A percentile compares a stretch with the other conserved stretches of the same genome.
These are phyloP conservation scores for Bassia scoparia DNA, from an alignment of 148 eudicot species.

Conservation along the genomic window DNA sequence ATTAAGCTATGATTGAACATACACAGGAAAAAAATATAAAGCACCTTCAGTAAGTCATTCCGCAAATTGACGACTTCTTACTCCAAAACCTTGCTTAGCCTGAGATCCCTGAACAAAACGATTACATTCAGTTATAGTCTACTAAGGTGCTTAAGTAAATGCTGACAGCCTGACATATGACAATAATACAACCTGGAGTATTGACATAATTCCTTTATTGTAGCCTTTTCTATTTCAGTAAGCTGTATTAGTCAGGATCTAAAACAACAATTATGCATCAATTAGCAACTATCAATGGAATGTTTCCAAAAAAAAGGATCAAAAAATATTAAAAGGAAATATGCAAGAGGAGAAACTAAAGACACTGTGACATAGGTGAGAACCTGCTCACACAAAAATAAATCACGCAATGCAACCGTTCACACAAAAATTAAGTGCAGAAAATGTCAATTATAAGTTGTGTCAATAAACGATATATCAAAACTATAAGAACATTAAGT, in stretches of 20 bases:
- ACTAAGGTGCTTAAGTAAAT: neutral
- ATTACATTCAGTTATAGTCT: neutral
- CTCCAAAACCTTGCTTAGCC: slow-evolving; percentile 76
- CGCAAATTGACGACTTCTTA: slow-evolving; percentile 83
- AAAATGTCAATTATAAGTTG: too few relatives aligned
- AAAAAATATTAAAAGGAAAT: neutral
- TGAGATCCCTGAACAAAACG: slow-evolving; percentile 63
- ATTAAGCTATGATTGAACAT: neutral
- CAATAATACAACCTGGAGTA: slow-evolving; percentile 66
- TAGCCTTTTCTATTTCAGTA: slow-evolving; percentile 77
- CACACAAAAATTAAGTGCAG: neutral
- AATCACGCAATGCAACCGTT: neutral
- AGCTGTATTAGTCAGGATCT: slow-evolving; percentile 94
- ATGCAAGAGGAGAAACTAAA: neutral
- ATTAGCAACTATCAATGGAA: neutral
- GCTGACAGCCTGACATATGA: too few relatives aligned
- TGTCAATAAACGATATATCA: too few relatives aligned
- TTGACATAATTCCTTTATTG: slow-evolving; percentile 80
- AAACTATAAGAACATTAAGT: neutral
- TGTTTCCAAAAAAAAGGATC: neutral
- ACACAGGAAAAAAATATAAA: slow-evolving; percentile 1
- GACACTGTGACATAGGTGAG: neutral
- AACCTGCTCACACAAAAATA: neutral
- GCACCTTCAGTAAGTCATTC: slow-evolving; percentile 91
- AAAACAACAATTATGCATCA: slow-evolving; percentile 16